These are phyloP conservation scores for Leucoagaricus sp. DNA, from an alignment of 1,284 basidiomycete genomes.

Conservation along the genomic window DNA sequence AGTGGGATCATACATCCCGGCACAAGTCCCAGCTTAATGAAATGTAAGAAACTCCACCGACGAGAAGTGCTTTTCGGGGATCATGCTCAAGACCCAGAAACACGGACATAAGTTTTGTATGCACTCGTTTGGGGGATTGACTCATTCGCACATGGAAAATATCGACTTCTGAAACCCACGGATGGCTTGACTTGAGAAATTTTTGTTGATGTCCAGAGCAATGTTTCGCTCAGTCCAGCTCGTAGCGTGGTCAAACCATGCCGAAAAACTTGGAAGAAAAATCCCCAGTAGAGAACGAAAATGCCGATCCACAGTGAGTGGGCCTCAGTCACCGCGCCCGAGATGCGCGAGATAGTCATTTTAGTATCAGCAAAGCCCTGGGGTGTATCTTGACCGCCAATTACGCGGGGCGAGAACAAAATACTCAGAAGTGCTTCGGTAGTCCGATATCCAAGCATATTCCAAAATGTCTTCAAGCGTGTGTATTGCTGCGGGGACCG, in stretches of 20 bases:
- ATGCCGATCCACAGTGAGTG: not conserved
- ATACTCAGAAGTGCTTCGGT: not conserved
- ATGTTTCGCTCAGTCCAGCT: too few relatives aligned
- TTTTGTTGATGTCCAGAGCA: not conserved
- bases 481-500: not conserved
- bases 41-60: not conserved
- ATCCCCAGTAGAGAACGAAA: not conserved
- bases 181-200: slow-evolving; percentile 7
- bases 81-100: not conserved
- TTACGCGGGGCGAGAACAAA: not conserved
- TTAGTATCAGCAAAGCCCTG: not conserved
- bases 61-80: not conserved
- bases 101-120: not conserved
- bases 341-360: not conserved
- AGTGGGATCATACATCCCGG: not conserved
- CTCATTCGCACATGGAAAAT: not conserved
- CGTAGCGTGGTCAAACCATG: too few relatives aligned
- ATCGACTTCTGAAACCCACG: not conserved
- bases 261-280: too few relatives aligned
- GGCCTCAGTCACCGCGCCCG: not conserved
- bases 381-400: not conserved
- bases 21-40: not conserved
- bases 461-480: not conserved
- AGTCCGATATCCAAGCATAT: slow-evolving; percentile 7
- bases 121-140: not conserved